Evolutionary conservation across 176 grass and related monocot species (phyloP), one percentile per base, ranked within the genome.

Genomic region (Dendrocalamus sinicus): DNA sequence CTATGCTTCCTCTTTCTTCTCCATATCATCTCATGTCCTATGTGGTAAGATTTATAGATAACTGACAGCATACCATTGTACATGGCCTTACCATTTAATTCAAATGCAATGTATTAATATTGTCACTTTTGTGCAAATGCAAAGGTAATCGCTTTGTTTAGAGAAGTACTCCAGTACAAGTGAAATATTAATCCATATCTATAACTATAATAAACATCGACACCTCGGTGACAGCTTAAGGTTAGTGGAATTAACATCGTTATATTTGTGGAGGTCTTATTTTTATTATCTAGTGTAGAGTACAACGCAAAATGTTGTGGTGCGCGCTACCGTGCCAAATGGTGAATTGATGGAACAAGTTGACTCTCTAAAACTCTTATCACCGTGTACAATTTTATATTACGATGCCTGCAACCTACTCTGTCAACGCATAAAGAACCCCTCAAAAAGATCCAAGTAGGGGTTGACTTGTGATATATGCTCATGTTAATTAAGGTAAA

Each of bases 381-480:
- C 4, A 37, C 35, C 35, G 4, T 30, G 23, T 3, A 30, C 2
- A 74, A 8, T 32, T 74, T 19, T 53, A 9, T 32, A 74, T 32
- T 52, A 19, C 16, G 52, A 52, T 0, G 7, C 72, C 47, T 35
- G 26, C 23, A 35, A 53, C 23, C 23, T 24, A 64, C 74, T 59
- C 2, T 46, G 57, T 63, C 76, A 62, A 63, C 57, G 76, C 76
- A 46, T 61, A 24, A 78, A 63, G 4, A 78, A 78, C 8, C 39
- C 39, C 7, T 17, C 6, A 26, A 30, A 28, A 30, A 64, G 30
- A 15, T 64, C 61, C 26, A 64, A 32, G 26, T 64, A 32, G 12
- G 61, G 26, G 12, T 32, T 32, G 61, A 64, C 61, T 62, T 7
- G 61, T 28, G 61, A 32, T 32, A 30, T 28, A 7, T 30, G 61